Evolutionary conservation across 768 basidiomycete genomes (phyloP).

Genomic region (Tulasnella sp.): DNA sequence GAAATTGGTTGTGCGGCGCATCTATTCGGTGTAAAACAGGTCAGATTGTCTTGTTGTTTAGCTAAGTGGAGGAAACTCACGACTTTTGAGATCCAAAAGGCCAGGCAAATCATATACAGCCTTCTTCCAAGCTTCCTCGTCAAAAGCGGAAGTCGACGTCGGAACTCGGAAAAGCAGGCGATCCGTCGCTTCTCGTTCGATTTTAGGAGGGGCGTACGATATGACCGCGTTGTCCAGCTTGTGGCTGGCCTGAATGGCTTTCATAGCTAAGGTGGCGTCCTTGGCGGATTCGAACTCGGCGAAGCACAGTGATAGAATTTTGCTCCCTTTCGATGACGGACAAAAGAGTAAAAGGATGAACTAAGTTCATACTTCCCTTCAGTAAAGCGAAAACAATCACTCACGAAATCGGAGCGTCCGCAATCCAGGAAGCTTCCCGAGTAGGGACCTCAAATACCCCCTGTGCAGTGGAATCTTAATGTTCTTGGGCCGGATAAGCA

Average conservation of each 20-base stretch:
- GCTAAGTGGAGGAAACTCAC: background rate
- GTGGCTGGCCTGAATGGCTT: background rate
- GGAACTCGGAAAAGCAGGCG: background rate
- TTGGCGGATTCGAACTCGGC: background rate
- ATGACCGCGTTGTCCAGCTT: background rate
- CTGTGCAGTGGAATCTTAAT: background rate
- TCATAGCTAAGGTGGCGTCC: background rate
- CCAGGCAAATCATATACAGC: background rate
- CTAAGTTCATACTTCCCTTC: too few relatives aligned
- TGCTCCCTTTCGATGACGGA: too few relatives aligned
- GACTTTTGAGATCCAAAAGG: background rate
- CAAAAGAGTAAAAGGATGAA: too few relatives aligned
- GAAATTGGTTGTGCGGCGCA: background rate
- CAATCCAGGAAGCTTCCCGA: background rate
- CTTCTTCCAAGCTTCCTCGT: background rate
- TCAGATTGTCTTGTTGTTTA: background rate
- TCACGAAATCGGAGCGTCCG: slow-evolving; percentile 2
- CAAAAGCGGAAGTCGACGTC: background rate
- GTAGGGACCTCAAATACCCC: background rate
- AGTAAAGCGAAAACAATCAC: background rate
- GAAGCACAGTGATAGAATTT: background rate
- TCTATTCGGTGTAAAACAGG: background rate
- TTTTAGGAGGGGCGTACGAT: background rate
- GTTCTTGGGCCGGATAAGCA: background rate
- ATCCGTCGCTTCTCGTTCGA: background rate